These are phyloP conservation scores for Camelina sativa DNA, from an alignment of 345 rosid genomes.

Conservation along the genomic window DNA sequence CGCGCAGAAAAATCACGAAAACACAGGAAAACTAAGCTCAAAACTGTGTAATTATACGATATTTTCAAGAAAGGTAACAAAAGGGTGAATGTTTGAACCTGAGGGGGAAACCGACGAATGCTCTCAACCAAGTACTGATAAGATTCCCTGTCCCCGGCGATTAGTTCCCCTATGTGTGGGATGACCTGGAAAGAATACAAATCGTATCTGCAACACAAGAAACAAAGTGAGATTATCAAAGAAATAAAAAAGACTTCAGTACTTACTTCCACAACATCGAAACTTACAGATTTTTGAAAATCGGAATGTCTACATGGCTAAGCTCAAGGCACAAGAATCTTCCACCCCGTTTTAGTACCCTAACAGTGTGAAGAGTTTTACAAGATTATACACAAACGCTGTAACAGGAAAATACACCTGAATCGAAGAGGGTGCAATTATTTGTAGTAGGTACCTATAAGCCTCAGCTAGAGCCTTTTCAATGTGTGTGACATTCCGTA, in stretches of 20 bases:
- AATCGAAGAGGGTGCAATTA: neutral
- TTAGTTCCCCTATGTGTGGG: constrained; percentile 80
- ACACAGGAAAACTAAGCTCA: neutral
- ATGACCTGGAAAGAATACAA: constrained; percentile 81
- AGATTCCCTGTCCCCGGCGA: constrained; percentile 80
- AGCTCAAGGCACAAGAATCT: constrained; percentile 95
- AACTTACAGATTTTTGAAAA: constrained; percentile 88
- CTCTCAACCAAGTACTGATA: constrained; percentile 97
- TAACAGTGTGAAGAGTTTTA: constrained; percentile 30
- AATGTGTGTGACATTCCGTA: constrained; percentile 95
- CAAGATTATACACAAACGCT: neutral
- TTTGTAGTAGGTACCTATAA: constrained; percentile 51
- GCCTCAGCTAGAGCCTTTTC: constrained; percentile 95
- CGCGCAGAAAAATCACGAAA: neutral
- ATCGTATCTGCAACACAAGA: constrained; percentile 68
- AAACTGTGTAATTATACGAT: neutral
- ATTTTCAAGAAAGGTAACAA: neutral
- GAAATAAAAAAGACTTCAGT: neutral
- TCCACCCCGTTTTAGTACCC: constrained; percentile 94
- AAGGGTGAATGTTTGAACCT: constrained; percentile 51
- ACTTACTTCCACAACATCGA: constrained; percentile 1
- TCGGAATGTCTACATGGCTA: constrained; percentile 85
- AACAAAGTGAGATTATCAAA: constrained; percentile 17
- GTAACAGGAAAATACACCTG: neutral
- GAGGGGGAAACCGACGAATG: constrained; percentile 86